Conservation (phyloP, 257 asterid genomes). For the Penstemon davidsonii region DNA sequence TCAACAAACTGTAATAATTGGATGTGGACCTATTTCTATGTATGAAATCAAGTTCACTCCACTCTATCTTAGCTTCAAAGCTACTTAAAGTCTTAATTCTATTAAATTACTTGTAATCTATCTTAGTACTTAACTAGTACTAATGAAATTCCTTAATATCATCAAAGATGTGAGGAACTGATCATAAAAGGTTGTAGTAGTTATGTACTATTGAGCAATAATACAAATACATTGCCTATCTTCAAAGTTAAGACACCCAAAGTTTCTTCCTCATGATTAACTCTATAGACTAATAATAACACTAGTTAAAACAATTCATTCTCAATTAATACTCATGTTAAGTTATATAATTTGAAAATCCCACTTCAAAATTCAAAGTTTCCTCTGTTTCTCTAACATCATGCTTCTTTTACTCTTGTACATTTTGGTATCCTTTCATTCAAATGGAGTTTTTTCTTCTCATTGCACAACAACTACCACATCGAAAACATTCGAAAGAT, state of each 20-base stretch:
- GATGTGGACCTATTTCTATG: slow-evolving; percentile 27
- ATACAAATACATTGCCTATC: slow-evolving; percentile 31
- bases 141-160: slow-evolving; percentile 20
- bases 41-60: slow-evolving; percentile 14
- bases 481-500: slow-evolving; percentile 55
- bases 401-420: slow-evolving; percentile 33
- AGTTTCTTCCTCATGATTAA: slow-evolving; percentile 34
- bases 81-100: slow-evolving; percentile 26
- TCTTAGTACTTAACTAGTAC: neutral
- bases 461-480: slow-evolving; percentile 56
- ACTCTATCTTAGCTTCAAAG: slow-evolving; percentile 44
- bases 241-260: slow-evolving; percentile 42
- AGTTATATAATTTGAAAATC: slow-evolving; percentile 11
- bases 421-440: slow-evolving; percentile 28
- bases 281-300: slow-evolving; percentile 17
- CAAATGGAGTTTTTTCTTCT: slow-evolving; percentile 39
- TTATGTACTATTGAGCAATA: neutral
- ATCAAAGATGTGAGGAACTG: slow-evolving; percentile 8
- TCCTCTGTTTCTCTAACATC: slow-evolving; percentile 15
- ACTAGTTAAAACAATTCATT: slow-evolving; percentile 7
- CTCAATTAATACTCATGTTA: slow-evolving; percentile 29
- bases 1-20: slow-evolving; percentile 31
- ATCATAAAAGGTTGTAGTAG: neutral
- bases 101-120: slow-evolving; percentile 15
- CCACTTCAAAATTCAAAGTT: neutral